Conservation (phyloP, 2,329 filamentous ascomycete species). For the Monilinia vaccinii-corymbosi region DNA sequence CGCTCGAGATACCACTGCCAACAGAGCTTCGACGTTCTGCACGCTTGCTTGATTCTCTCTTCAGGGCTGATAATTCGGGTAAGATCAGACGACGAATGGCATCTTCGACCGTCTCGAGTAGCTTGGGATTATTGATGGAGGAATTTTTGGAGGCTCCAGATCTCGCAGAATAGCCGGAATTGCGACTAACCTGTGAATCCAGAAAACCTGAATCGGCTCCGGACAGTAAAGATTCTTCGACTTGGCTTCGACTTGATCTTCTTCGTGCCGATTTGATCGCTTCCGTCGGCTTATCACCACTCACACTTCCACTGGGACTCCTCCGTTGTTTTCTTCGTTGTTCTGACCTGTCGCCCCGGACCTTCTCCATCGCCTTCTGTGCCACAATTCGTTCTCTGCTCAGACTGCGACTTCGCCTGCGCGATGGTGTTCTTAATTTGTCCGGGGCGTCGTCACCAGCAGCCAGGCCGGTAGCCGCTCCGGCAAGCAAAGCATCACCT, state of each 20-base stretch:
- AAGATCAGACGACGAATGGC: constrained; percentile 66
- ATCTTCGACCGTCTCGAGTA: constrained; percentile 65
- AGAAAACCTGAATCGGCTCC: constrained; percentile 46
- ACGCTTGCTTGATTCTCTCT: constrained; percentile 77
- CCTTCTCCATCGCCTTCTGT: constrained; percentile 60
- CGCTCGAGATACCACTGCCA: constrained; percentile 43
- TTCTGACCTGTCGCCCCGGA: constrained; percentile 42
- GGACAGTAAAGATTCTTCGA: constrained; percentile 37
- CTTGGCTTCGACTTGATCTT: constrained; percentile 39
- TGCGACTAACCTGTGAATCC: constrained; percentile 45
- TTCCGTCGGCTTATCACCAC: constrained; percentile 36
- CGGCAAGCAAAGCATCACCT: constrained; percentile 23
- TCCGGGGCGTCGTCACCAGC: constrained; percentile 32
- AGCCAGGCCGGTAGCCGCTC: constrained; percentile 34
- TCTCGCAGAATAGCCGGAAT: constrained; percentile 49
- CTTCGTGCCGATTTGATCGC: constrained; percentile 37
- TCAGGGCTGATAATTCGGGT: constrained; percentile 83
- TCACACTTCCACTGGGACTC: constrained; percentile 38
- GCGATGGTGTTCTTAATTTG: constrained; percentile 49
- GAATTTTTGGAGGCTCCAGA: constrained; percentile 46
- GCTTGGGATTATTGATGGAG: constrained; percentile 62
- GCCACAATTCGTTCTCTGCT: constrained; percentile 56
- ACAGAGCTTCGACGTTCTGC: constrained; percentile 30
- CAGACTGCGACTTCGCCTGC: constrained; percentile 51
- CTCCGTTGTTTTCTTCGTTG: constrained; percentile 33